Base-by-base conservation (phyloP, 164 flowering plant species). In the Akebia trifoliata region DNA sequence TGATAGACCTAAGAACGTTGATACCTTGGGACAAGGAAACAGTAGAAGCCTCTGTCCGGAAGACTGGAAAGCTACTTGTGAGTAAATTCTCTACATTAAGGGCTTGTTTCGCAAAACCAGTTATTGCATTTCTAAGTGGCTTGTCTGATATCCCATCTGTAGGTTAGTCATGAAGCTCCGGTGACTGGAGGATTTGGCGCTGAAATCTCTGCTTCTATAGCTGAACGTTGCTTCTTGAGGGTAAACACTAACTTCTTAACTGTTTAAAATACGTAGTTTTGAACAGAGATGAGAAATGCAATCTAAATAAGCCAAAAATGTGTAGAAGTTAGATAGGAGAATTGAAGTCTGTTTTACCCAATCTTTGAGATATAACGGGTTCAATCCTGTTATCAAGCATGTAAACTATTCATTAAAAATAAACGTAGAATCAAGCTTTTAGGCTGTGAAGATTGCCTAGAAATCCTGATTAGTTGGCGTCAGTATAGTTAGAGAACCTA, bases 131-230 rank as follows among this genome's bases (percentile, higher is more conserved):
- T 55, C 29, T 50, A 62, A 40, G 49, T 12, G 28, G 54, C 20
- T 21, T 54, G 22, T 56, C 15, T 57, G 6, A 6, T 53, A 31
- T 52, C 39, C 21, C 54, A 4, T 63, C 59, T 54, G 38, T 66
- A 93, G 99, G 83, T 93, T 57, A 93, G 99, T 71, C 99, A 93
- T 74, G 99, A 93, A 78, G 97, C 99, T 71, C 97, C 99, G 0
- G 72, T 90, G 1, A 93, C 96, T 15, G 97, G 97, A 68, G 99
- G 99, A 43, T 93, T 93, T 77, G 99, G 97, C 54, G 99, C 97
- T 61, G 99, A 93, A 69, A 90, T 93, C 32, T 76, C 96, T 62
- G 90, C 98, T 22, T 78, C 99, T 17, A 83, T 93, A 22, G 79
- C 74, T 26, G 99, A 93, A 64, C 80, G 97, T 26, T 93, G 98